phyloP scores from a whole-genome alignment of 1,284 basidiomycete genomes.

The Rhodotorula sp. region DNA sequence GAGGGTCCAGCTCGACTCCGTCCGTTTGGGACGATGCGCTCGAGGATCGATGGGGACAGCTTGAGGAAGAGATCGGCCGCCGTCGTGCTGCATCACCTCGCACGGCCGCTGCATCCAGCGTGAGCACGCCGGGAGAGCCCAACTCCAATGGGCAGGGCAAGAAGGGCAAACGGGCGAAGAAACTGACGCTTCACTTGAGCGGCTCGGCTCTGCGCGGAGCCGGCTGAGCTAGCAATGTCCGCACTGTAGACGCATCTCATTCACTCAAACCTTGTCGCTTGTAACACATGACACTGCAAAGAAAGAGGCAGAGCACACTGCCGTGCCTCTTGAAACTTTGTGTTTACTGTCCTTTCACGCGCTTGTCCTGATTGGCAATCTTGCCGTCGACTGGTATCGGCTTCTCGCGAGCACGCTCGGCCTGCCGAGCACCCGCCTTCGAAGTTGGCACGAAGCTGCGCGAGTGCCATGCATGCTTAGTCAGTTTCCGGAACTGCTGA shows the following conservation, averaged over 20 bases:
- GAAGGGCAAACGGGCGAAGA: slow-evolving; percentile 9
- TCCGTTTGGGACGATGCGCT: slow-evolving; percentile 25
- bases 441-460: background rate
- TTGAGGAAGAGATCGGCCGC: slow-evolving; percentile 34
- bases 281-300: background rate
- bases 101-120: background rate
- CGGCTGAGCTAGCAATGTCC: background rate
- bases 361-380: background rate
- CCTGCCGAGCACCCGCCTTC: background rate
- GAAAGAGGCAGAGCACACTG: background rate
- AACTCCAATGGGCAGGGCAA: slow-evolving; percentile 10
- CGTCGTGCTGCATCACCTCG: background rate
- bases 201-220: background rate
- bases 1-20: background rate
- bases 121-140: background rate
- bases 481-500: background rate
- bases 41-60: slow-evolving; percentile 34
- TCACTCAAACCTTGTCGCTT: background rate
- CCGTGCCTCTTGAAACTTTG: too few relatives aligned
- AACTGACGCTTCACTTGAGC: slow-evolving; percentile 10
- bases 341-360: background rate
- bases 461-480: background rate
- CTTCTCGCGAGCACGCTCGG: background rate
- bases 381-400: slow-evolving; percentile 1
- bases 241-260: background rate